phyloP scores from a whole-genome alignment of 208 protist species.

The Phytomonas sp. region DNA sequence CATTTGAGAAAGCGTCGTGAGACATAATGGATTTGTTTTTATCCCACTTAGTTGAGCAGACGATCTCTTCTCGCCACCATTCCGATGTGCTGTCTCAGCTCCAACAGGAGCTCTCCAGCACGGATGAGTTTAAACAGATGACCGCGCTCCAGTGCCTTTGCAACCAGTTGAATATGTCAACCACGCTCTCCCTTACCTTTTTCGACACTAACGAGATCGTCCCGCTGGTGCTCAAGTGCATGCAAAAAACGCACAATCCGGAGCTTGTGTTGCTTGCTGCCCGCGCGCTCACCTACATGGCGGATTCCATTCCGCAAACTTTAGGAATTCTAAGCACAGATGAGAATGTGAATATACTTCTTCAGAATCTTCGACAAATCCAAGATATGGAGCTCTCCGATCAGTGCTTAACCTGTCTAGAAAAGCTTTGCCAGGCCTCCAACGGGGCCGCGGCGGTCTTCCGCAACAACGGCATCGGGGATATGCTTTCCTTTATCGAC shows the following conservation, averaged over 20 bases:
- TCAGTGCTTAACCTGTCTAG: constrained; percentile 86
- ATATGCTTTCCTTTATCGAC: constrained; percentile 87
- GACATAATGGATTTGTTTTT: constrained; percentile 9
- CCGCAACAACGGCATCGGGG: constrained; percentile 60
- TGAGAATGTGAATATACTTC: constrained; percentile 54
- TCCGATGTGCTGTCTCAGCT: no score
- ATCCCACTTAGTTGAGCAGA: background rate
- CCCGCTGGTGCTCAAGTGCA: constrained; percentile 50
- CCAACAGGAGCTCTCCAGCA: constrained; percentile 18
- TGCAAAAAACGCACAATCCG: constrained; percentile 73
- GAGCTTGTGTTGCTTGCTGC: constrained; percentile 86
- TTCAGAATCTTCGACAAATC: constrained; percentile 77
- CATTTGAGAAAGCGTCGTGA: background rate
- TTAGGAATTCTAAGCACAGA: constrained; percentile 38
- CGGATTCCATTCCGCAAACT: constrained; percentile 78
- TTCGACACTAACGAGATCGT: constrained; percentile 66
- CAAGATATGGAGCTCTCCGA: constrained; percentile 94
- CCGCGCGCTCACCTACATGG: constrained; percentile 84
- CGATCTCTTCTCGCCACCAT: no score
- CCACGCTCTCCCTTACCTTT: constrained; percentile 55
- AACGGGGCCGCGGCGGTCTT: constrained; percentile 38
- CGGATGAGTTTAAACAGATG: constrained; percentile 45
- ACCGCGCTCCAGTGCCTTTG: constrained; percentile 72
- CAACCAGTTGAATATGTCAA: constrained; percentile 88
- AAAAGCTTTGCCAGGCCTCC: constrained; percentile 72